A percentile compares a stretch with the other conserved stretches of the same genome.
phyloP scores from a whole-genome alignment of 345 rosid species.

The Theobroma cacao region DNA sequence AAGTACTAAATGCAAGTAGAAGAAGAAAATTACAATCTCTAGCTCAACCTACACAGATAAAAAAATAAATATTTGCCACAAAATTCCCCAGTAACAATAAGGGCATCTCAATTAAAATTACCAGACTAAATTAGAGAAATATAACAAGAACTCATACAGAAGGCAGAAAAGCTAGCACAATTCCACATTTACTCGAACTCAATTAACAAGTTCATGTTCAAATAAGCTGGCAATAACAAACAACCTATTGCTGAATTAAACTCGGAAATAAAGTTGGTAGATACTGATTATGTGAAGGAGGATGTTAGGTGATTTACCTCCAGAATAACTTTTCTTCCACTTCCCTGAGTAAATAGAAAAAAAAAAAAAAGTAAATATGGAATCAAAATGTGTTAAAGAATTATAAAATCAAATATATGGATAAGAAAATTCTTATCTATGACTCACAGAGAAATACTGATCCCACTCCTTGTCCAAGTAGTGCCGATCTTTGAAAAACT shows the following conservation, averaged over 20 bases:
- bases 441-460: constrained; percentile 67
- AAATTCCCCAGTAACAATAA: neutral
- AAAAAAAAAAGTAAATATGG: neutral
- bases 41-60: too few species aligned
- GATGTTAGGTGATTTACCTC: constrained; percentile 47
- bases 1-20: too few species aligned
- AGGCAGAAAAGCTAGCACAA: neutral
- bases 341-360: constrained; percentile 38
- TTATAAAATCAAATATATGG: constrained; percentile 8
- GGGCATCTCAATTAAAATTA: neutral
- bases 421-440: neutral
- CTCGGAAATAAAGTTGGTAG: neutral
- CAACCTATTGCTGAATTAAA: neutral
- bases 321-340: constrained; percentile 46
- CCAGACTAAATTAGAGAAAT: neutral
- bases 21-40: too few species aligned
- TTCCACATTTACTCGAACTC: neutral
- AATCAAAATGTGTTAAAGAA: neutral
- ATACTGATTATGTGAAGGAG: neutral
- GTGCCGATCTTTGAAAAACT: constrained; percentile 95
- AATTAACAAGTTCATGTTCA: neutral
- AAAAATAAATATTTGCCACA: too few species aligned
- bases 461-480: constrained; percentile 98
- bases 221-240: neutral
- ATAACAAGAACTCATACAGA: neutral